phyloP scores from a whole-genome alignment of 148 eudicot species.

The Dianthus caryophyllus region DNA sequence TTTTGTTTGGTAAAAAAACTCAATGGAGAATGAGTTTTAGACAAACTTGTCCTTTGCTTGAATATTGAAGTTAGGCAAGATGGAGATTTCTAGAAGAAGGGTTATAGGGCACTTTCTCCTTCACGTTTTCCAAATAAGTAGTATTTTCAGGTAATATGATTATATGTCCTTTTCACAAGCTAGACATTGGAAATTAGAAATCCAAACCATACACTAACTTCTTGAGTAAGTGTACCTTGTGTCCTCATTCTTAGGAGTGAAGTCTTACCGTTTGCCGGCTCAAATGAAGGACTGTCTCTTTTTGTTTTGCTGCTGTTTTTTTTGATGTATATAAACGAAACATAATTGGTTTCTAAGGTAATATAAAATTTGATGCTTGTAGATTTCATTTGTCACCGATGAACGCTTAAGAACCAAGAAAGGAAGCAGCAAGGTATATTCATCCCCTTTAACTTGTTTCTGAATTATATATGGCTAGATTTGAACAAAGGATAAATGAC shows the following conservation, averaged over 20 bases:
- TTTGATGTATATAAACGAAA: too few relatives aligned
- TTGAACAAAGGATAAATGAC: neutral
- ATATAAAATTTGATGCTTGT: constrained; percentile 13
- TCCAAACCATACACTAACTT: neutral
- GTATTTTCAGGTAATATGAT: neutral
- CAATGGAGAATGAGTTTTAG: neutral
- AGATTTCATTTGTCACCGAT: constrained; percentile 83
- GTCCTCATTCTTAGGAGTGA: neutral
- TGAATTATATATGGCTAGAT: neutral
- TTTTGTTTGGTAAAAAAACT: too few relatives aligned
- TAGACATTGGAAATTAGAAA: neutral
- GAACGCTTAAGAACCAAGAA: constrained; percentile 73
- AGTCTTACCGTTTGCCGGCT: too few relatives aligned
- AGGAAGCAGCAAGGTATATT: constrained; percentile 61
- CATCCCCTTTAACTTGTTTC: neutral
- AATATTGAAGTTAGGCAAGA: neutral
- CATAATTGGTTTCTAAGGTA: neutral
- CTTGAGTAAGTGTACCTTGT: neutral
- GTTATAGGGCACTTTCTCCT: neutral
- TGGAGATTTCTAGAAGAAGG: neutral
- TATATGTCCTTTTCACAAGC: neutral
- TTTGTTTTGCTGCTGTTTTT: neutral
- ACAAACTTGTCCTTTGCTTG: neutral
- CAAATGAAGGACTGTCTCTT: too few relatives aligned
- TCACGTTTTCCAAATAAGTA: neutral